These are phyloP conservation scores for Colletotrichum incanum DNA, from an alignment of 2,329 filamentous ascomycete genomes.

Conservation along the genomic window DNA sequence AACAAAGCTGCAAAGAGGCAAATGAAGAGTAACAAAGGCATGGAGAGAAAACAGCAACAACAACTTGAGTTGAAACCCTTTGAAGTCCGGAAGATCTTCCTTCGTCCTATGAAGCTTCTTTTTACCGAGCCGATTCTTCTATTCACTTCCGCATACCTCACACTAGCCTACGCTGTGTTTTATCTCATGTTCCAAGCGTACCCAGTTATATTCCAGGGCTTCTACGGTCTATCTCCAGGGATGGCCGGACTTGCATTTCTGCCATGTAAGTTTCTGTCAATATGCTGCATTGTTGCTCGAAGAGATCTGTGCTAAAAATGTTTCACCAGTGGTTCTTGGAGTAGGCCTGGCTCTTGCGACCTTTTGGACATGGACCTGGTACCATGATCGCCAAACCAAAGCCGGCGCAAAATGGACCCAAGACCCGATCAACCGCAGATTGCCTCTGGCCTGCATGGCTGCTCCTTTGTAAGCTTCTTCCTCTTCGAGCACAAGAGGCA, in stretches of 20 bases:
- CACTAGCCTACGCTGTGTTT: slow-evolving; percentile 66
- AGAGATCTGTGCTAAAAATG: background rate
- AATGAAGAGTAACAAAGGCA: slow-evolving; percentile 64
- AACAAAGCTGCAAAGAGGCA: slow-evolving; percentile 63
- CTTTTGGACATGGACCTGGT: slow-evolving; percentile 49
- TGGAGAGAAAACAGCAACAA: slow-evolving; percentile 53
- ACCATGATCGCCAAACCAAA: slow-evolving; percentile 47
- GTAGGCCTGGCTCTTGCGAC: slow-evolving; percentile 18
- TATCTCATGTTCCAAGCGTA: slow-evolving; percentile 69
- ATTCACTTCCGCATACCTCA: slow-evolving; percentile 63
- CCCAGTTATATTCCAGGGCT: slow-evolving; percentile 63
- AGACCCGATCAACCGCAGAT: slow-evolving; percentile 53
- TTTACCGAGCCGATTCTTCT: slow-evolving; percentile 67
- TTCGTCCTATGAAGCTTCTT: slow-evolving; percentile 65
- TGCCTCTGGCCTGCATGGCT: slow-evolving; percentile 68
- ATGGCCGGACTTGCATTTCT: slow-evolving; percentile 64
- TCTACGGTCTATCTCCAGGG: slow-evolving; percentile 63
- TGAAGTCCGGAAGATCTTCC: slow-evolving; percentile 61
- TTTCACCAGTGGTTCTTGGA: slow-evolving; percentile 45
- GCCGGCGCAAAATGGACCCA: slow-evolving; percentile 52
- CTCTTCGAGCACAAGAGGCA: rapidly evolving
- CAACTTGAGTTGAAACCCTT: slow-evolving; percentile 53
- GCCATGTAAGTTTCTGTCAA: slow-evolving; percentile 57
- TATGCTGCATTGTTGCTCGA: slow-evolving; percentile 50
- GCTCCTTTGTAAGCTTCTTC: slow-evolving; percentile 69